Conservation (phyloP, 2,329 filamentous ascomycete genomes). For the Ophiosphaerella narmari region DNA sequence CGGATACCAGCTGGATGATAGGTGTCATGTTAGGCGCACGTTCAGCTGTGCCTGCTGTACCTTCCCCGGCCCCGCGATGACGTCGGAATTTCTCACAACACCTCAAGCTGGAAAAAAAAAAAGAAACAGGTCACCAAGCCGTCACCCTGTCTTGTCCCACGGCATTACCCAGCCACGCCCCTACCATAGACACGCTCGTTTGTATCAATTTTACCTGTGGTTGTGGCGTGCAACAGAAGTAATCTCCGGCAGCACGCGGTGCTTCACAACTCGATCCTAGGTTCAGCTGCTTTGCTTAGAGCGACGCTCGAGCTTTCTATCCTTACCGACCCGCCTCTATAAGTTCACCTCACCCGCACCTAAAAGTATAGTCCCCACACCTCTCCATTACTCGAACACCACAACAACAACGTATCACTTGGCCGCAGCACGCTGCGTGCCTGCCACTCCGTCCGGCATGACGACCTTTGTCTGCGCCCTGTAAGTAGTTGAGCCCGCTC, state of each 20-base stretch:
- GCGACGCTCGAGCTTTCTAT: slow-evolving; percentile 3
- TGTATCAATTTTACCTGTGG: not conserved
- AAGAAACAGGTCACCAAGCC: slow-evolving; percentile 1
- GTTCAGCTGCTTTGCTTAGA: not conserved
- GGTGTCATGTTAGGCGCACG: not conserved
- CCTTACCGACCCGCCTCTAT: not conserved
- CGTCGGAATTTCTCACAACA: slow-evolving; percentile 4
- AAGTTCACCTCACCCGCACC: slow-evolving; percentile 1
- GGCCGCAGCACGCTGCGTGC: not conserved
- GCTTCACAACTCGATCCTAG: not conserved
- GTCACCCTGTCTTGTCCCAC: not conserved
- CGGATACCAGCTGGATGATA: not conserved
- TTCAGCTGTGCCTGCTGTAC: not conserved
- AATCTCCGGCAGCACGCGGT: not conserved
- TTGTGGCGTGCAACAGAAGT: not conserved
- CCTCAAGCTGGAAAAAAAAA: slow-evolving; percentile 7
- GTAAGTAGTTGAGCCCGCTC: slow-evolving; percentile 49
- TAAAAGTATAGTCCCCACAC: not conserved
- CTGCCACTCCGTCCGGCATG: slow-evolving; percentile 48
- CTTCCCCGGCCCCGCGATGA: slow-evolving; percentile 7
- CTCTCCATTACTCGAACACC: slow-evolving; percentile 7
- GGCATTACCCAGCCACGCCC: not conserved
- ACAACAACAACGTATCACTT: slow-evolving; percentile 3
- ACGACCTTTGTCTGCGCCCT: slow-evolving; percentile 65
- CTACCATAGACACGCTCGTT: slow-evolving; percentile 3